phyloP scores from a whole-genome alignment of 2,329 filamentous ascomycete genomes.

The Capronia epimyces region DNA sequence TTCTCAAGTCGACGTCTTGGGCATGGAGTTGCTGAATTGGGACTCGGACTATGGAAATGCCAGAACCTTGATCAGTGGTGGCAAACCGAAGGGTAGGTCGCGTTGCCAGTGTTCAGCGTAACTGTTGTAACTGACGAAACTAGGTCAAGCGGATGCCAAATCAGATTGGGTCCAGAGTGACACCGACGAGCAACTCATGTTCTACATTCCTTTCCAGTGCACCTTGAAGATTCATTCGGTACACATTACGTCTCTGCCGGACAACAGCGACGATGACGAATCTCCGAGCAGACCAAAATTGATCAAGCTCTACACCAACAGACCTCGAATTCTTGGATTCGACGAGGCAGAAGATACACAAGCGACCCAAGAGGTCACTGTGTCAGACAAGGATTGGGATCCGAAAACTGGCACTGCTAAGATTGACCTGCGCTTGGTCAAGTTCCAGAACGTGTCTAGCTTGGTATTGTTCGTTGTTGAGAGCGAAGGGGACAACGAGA shows the following conservation, averaged over 20 bases:
- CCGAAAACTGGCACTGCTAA: slow-evolving; percentile 63
- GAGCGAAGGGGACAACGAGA: slow-evolving; percentile 76
- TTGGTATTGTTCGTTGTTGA: slow-evolving; percentile 84
- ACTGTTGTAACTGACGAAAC: too few relatives aligned
- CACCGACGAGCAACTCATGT: slow-evolving; percentile 91
- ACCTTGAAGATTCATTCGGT: slow-evolving; percentile 82
- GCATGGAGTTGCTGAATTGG: slow-evolving; percentile 81
- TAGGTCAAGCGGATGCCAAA: slow-evolving; percentile 46
- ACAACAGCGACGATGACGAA: slow-evolving; percentile 54
- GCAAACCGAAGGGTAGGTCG: slow-evolving; percentile 54
- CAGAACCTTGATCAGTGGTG: slow-evolving; percentile 64
- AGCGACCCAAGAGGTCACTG: slow-evolving; percentile 71
- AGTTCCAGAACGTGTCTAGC: slow-evolving; percentile 90
- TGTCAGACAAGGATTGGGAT: slow-evolving; percentile 76
- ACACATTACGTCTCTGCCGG: slow-evolving; percentile 77
- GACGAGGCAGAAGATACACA: slow-evolving; percentile 85
- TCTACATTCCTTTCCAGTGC: slow-evolving; percentile 84
- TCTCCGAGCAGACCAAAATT: slow-evolving; percentile 73
- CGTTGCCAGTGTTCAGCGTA: background rate
- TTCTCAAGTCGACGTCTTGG: slow-evolving; percentile 69
- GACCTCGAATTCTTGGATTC: slow-evolving; percentile 84
- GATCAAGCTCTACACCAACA: slow-evolving; percentile 82
- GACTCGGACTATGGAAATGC: slow-evolving; percentile 71
- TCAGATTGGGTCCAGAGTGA: slow-evolving; percentile 94
- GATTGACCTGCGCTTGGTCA: slow-evolving; percentile 78